Evolutionary conservation across 208 protist species (phyloP).

Genomic region (Trypanosoma avium): DNA sequence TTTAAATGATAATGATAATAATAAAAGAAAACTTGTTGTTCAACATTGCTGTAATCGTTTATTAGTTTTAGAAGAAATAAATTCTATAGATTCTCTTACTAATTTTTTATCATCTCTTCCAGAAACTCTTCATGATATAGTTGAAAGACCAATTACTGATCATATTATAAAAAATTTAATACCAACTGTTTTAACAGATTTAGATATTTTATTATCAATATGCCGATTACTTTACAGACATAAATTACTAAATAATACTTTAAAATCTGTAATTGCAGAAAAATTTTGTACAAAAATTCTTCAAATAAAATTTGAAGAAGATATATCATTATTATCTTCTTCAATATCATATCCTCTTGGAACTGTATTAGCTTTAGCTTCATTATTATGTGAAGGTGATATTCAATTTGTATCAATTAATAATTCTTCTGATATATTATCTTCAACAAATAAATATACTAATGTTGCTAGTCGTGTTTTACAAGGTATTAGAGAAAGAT

Average conservation of each 20-base stretch:
- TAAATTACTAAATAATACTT: conserved; percentile 31
- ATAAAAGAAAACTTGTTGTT: conserved; percentile 25
- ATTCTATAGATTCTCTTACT: conserved; percentile 44
- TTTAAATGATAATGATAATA: background rate
- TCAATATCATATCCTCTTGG: background rate
- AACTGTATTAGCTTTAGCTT: no score
- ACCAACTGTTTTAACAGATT: conserved; percentile 27
- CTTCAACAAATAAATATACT: background rate
- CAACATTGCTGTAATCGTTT: conserved; percentile 54
- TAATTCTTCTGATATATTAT: background rate
- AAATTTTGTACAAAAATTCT: conserved; percentile 30
- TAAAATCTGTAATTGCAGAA: conserved; percentile 21
- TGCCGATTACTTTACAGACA: conserved; percentile 37
- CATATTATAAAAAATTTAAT: conserved; percentile 47
- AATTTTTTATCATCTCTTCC: conserved; percentile 58
- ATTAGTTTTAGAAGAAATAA: conserved; percentile 57
- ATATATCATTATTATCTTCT: background rate
- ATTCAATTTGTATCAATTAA: background rate
- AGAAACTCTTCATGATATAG: conserved; percentile 41
- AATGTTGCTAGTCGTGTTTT: conserved; percentile 1
- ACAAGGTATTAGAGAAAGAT: conserved; percentile 8
- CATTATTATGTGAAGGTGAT: background rate
- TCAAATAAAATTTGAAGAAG: background rate
- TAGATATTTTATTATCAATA: conserved; percentile 34
- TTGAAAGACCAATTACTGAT: conserved; percentile 36